A percentile compares a stretch with the other conserved stretches of the same genome.
Evolutionary conservation across 2,329 filamentous ascomycete species (phyloP).

Genomic region (Sphaceloma murrayae): DNA sequence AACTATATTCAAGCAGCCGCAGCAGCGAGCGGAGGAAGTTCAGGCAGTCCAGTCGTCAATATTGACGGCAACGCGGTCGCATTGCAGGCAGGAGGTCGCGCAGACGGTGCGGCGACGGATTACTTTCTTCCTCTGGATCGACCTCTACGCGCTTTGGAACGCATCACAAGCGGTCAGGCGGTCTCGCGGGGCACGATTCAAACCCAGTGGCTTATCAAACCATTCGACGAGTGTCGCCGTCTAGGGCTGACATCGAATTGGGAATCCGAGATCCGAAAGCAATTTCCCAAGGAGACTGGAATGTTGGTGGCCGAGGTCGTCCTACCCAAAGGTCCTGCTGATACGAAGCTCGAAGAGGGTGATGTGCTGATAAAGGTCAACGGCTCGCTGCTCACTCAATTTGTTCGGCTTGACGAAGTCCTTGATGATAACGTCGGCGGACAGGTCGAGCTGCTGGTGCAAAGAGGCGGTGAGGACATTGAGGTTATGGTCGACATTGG

Average conservation of each 20-base stretch:
- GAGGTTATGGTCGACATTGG: conserved; percentile 77
- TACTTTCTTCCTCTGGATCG: conserved; percentile 94
- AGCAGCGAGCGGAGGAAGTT: conserved; percentile 91
- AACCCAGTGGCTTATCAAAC: conserved; percentile 92
- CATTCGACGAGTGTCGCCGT: conserved; percentile 91
- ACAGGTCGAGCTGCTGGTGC: conserved; percentile 69
- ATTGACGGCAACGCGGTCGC: conserved; percentile 87
- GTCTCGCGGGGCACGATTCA: conserved; percentile 95
- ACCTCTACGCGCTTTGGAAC: conserved; percentile 75
- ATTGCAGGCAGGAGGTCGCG: conserved; percentile 84
- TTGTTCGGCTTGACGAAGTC: conserved; percentile 82
- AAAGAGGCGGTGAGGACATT: conserved; percentile 79
- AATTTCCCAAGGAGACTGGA: conserved; percentile 86
- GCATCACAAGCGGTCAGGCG: conserved; percentile 64
- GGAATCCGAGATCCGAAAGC: conserved; percentile 73
- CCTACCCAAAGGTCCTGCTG: conserved; percentile 78
- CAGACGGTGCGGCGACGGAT: conserved; percentile 91
- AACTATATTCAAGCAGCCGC: conserved; percentile 98
- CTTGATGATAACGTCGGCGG: conserved; percentile 77
- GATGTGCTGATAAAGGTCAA: conserved; percentile 92
- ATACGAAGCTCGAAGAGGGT: conserved; percentile 82
- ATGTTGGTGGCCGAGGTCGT: conserved; percentile 96
- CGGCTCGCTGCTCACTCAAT: conserved; percentile 83
- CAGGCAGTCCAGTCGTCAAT: conserved; percentile 96
- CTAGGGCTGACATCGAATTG: conserved; percentile 75